Base-by-base conservation (phyloP, 768 basidiomycete genomes). In the Hericium alpestre region DNA sequence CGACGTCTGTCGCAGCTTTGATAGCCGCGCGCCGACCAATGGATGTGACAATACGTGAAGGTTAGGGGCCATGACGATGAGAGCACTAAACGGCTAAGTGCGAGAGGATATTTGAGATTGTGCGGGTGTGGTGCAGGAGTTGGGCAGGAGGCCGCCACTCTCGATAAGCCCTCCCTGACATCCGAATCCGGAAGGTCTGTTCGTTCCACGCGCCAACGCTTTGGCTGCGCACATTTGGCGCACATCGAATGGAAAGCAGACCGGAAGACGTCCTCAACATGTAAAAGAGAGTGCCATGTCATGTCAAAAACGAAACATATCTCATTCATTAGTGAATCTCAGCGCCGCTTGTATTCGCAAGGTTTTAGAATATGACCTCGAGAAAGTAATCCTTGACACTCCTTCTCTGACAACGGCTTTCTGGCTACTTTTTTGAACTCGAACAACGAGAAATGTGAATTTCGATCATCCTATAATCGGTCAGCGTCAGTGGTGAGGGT, bases 291-390 rank as follows among this genome's bases (percentile, higher is more conserved):
- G 32, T 32, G 32, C 32, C 9, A 32, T 32, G 6, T 32, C 32
- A 32, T 32, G 32, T 32, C 32, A 32, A 32, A 6, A 32, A 32
- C 9, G 32, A 32, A 32, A 32, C 32, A 32, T 32, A 10, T 32
- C 32, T 32, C 32, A 10, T 32, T 32, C 9, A 10, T 7, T 32
- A 32, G 32, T 32, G 13, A 46, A n/a, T 46, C 25, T 79, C 70
- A 95, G 66, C 93, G 77, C 63, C 87, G 78, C 68, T 95, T 96
- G 69, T 96, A 96, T 72, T 95, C 90, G 70, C 93, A 96, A 38
- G 93, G 84, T 69, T 90, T 91, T 57, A 96, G 74, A 39, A 89
- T 64, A 56, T 69, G 65, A 15, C 82, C 79, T 63, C 75, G 78
- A 9, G 73, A 71, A 64, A 80, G 52, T 22, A 91, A 61, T 46